phyloP scores from a whole-genome alignment of 768 basidiomycete species.

The Kwoniella heveanensis region DNA sequence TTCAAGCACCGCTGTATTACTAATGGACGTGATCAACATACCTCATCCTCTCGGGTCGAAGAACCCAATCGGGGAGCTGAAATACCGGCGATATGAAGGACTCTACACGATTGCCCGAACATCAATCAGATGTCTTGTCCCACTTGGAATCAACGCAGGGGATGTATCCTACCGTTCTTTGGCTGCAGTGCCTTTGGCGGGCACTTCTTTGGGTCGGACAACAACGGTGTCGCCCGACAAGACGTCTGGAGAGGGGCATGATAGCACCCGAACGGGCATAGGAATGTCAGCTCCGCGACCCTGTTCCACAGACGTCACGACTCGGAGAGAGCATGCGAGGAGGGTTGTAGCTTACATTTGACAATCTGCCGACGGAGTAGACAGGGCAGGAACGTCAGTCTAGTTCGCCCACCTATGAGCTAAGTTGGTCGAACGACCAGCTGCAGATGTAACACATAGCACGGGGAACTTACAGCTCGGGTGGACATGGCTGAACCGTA shows the following conservation, averaged over 20 bases:
- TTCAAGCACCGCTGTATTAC: too few relatives aligned
- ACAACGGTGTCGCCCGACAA: slow-evolving; percentile 88
- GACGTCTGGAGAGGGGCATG: slow-evolving; percentile 64
- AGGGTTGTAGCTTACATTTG: slow-evolving; percentile 36
- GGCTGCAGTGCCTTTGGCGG: slow-evolving; percentile 79
- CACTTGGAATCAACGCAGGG: too few relatives aligned
- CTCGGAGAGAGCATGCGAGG: too few relatives aligned
- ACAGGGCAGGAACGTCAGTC: not conserved
- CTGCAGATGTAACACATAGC: not conserved
- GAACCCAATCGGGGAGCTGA: slow-evolving; percentile 81
- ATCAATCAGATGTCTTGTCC: not conserved
- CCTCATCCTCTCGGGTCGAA: slow-evolving; percentile 84
- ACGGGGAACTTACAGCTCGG: slow-evolving; percentile 41
- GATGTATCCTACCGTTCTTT: slow-evolving; percentile 76
- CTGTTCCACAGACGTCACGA: too few relatives aligned
- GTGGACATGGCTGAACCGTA: slow-evolving; percentile 35
- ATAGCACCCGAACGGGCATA: not conserved
- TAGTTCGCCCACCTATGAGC: too few relatives aligned
- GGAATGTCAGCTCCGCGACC: too few relatives aligned
- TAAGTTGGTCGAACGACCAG: not conserved
- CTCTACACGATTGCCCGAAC: slow-evolving; percentile 59
- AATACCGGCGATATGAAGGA: slow-evolving; percentile 86
- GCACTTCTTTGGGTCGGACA: slow-evolving; percentile 65
- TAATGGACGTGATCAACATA: slow-evolving; percentile 55
- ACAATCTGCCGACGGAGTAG: slow-evolving; percentile 36